phyloP scores from a whole-genome alignment of 768 basidiomycete genomes.

The Lanmaoa rubissima region DNA sequence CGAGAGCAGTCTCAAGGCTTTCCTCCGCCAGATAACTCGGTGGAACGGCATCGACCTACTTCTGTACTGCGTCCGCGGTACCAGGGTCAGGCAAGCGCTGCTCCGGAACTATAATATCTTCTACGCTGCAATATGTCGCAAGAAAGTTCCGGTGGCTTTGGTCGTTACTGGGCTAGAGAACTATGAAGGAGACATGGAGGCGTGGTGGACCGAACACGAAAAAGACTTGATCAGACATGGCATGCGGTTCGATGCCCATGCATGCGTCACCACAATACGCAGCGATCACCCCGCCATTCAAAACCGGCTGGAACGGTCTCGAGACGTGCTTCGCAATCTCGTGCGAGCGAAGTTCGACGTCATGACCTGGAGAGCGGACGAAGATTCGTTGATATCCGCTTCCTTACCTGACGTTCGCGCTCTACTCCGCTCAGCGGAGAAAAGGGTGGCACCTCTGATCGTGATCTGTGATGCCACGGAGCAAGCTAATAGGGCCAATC shows the following conservation, averaged over 20 bases:
- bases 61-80: slow-evolving; percentile 36
- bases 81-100: slow-evolving; percentile 26
- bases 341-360: slow-evolving; percentile 8
- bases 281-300: slow-evolving; percentile 28
- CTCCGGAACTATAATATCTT: slow-evolving; percentile 32
- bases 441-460: slow-evolving; percentile 12
- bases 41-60: slow-evolving; percentile 31
- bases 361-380: slow-evolving; percentile 24
- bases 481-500: not conserved
- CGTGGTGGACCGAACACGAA: slow-evolving; percentile 40
- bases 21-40: slow-evolving; percentile 33
- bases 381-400: slow-evolving; percentile 14
- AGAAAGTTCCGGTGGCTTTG: slow-evolving; percentile 31
- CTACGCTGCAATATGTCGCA: slow-evolving; percentile 29
- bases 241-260: slow-evolving; percentile 39
- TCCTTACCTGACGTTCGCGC: slow-evolving; percentile 22
- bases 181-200: slow-evolving; percentile 33
- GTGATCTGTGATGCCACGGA: slow-evolving; percentile 17
- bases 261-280: slow-evolving; percentile 39
- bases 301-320: slow-evolving; percentile 18
- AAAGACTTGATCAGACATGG: slow-evolving; percentile 28
- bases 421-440: slow-evolving; percentile 13
- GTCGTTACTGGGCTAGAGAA: slow-evolving; percentile 39
- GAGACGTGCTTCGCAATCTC: slow-evolving; percentile 19
- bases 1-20: slow-evolving; percentile 25